A percentile compares a stretch with the other conserved stretches of the same genome.
Evolutionary conservation across 495 filamentous ascomycete species (phyloP).

Genomic region (Venustampulla echinocandica): DNA sequence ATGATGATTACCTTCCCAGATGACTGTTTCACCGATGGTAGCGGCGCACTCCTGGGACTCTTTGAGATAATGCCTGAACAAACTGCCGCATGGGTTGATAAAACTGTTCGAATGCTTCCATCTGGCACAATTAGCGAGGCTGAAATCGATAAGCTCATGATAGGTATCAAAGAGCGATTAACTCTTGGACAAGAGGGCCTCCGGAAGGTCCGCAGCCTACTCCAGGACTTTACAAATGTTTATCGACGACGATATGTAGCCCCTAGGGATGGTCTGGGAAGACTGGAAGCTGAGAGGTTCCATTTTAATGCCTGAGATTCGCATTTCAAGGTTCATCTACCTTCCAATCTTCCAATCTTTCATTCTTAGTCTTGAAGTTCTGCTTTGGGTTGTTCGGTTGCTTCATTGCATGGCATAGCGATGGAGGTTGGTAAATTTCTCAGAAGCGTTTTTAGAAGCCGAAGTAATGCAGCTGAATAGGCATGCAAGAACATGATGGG

Average conservation of each 20-base stretch:
- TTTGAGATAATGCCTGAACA: conserved; percentile 80
- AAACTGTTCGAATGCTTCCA: conserved; percentile 76
- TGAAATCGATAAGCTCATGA: conserved; percentile 55
- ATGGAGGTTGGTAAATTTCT: neutral
- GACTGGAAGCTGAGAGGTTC: conserved; percentile 77
- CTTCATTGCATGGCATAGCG: conserved; percentile 3
- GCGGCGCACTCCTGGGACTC: conserved; percentile 77
- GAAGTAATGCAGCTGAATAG: no score
- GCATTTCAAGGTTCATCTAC: neutral
- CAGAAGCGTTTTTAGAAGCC: no score
- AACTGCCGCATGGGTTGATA: conserved; percentile 68
- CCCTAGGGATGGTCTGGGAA: conserved; percentile 80
- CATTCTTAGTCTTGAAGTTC: neutral
- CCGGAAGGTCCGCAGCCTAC: conserved; percentile 70
- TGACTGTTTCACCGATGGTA: conserved; percentile 91
- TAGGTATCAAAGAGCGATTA: conserved; percentile 57
- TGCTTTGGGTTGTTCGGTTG: neutral
- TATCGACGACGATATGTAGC: conserved; percentile 92
- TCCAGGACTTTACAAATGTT: conserved; percentile 94
- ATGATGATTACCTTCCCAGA: conserved; percentile 98
- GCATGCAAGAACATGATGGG: no score
- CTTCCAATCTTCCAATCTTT: neutral
- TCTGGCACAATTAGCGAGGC: conserved; percentile 60
- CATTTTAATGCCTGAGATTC: conserved; percentile 46
- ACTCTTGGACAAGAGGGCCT: conserved; percentile 53